phyloP scores from a whole-genome alignment of 2,329 filamentous ascomycete species.

The Penicillium italicum region DNA sequence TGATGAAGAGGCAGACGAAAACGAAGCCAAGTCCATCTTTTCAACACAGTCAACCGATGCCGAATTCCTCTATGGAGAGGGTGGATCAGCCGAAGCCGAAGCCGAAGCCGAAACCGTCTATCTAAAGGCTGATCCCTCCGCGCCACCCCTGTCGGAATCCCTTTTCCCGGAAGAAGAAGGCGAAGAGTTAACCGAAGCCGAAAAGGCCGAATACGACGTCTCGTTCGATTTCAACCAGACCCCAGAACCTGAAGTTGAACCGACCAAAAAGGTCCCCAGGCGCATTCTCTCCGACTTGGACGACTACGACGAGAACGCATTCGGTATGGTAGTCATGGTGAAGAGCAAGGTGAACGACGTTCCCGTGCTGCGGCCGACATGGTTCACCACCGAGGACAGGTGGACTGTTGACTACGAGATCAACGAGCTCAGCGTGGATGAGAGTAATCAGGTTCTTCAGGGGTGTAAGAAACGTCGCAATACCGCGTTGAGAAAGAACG shows the following conservation, averaged over 20 bases:
- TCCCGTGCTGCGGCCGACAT: constrained; percentile 58
- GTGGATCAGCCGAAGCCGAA: neutral
- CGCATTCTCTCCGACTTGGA: rapidly evolving
- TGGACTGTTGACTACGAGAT: constrained; percentile 82
- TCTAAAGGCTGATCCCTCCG: neutral
- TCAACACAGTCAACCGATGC: neutral
- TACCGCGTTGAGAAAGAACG: constrained; percentile 36
- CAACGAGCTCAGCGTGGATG: constrained; percentile 53
- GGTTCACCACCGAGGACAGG: constrained; percentile 43
- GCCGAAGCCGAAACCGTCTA: neutral
- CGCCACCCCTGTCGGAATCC: neutral
- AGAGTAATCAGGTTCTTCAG: constrained; percentile 54
- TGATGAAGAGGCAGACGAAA: neutral
- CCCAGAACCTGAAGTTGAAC: neutral
- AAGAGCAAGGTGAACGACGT: constrained; percentile 68
- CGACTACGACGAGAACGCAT: constrained; percentile 37
- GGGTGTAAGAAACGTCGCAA: constrained; percentile 56
- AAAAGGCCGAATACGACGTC: neutral
- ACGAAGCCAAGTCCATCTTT: too few relatives aligned
- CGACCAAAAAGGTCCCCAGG: neutral
- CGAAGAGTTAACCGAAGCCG: neutral
- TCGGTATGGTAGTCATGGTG: constrained; percentile 69
- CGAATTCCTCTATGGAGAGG: neutral
- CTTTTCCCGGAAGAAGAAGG: neutral
- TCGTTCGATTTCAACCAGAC: neutral